A percentile compares a stretch with the other conserved stretches of the same genome.
Evolutionary conservation across 495 filamentous ascomycete genomes (phyloP).

Genomic region (Penicillium crystallinum): DNA sequence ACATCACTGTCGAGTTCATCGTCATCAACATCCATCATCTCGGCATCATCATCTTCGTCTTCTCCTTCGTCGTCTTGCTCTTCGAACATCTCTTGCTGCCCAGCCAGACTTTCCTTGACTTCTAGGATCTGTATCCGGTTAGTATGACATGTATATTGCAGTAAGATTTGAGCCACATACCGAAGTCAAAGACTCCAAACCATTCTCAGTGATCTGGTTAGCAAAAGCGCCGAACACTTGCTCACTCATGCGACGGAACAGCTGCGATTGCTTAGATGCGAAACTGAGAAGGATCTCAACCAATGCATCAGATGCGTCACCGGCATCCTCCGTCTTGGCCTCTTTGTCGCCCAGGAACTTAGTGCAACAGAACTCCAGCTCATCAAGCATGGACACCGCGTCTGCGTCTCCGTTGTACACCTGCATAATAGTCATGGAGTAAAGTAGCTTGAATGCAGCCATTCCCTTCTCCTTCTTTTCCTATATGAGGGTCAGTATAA

Average conservation of each 20-base stretch:
- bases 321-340: conserved; percentile 45
- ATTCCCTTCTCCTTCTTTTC: conserved; percentile 38
- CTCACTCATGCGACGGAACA: conserved; percentile 80
- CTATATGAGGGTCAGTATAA: conserved; percentile 12
- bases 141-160: background rate
- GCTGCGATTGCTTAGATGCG: conserved; percentile 74
- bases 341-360: conserved; percentile 48
- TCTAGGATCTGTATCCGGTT: conserved; percentile 52
- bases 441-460: conserved; percentile 70
- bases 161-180: conserved; percentile 23
- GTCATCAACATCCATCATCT: conserved; percentile 32
- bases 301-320: conserved; percentile 66
- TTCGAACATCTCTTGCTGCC: conserved; percentile 83
- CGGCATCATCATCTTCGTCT: conserved; percentile 35
- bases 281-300: conserved; percentile 86
- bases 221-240: conserved; percentile 83
- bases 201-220: conserved; percentile 60
- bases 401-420: conserved; percentile 87
- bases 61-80: conserved; percentile 61
- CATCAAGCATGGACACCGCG: conserved; percentile 67
- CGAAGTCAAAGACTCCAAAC: conserved; percentile 64
- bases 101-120: conserved; percentile 73
- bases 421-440: conserved; percentile 80
- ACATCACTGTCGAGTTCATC: conserved; percentile 32
- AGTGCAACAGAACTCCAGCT: conserved; percentile 66